These are phyloP conservation scores for Cladobotryum mycophilum DNA, from an alignment of 2,329 filamentous ascomycete species.

Conservation along the genomic window DNA sequence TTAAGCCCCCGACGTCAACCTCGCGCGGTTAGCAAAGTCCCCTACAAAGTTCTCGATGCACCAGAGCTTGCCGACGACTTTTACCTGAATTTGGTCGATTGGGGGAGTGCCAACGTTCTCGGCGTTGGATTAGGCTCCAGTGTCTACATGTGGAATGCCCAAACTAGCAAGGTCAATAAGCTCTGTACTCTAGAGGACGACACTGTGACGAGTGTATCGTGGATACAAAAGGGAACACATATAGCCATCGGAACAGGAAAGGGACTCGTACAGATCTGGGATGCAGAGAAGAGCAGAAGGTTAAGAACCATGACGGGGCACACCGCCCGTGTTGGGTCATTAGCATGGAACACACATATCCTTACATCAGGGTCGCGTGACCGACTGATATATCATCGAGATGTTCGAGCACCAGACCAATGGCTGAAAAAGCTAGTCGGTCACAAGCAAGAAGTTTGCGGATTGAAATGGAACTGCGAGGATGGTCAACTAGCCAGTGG, in stretches of 20 bases:
- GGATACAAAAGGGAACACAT: constrained; percentile 97
- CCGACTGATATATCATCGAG: constrained; percentile 88
- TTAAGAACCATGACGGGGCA: constrained; percentile 96
- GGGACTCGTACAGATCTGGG: constrained; percentile 95
- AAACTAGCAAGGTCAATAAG: constrained; percentile 84
- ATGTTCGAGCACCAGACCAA: constrained; percentile 88
- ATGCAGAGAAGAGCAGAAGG: constrained; percentile 78
- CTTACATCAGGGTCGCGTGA: constrained; percentile 92
- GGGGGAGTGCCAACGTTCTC: constrained; percentile 90
- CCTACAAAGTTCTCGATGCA: constrained; percentile 95
- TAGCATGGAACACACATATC: constrained; percentile 98
- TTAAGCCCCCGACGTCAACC: constrained; percentile 85
- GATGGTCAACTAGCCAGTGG: constrained; percentile 92
- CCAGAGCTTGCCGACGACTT: constrained; percentile 96
- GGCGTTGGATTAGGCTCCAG: constrained; percentile 88
- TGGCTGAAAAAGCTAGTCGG: constrained; percentile 81
- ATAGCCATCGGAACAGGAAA: constrained; percentile 92
- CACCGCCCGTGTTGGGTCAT: constrained; percentile 81
- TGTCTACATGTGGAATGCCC: constrained; percentile 98
- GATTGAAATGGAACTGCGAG: constrained; percentile 93
- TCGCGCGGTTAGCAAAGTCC: constrained; percentile 87
- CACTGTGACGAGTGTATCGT: constrained; percentile 91
- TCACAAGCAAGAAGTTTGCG: constrained; percentile 97
- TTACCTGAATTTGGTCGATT: constrained; percentile 94
- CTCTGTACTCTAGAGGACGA: constrained; percentile 90